A percentile compares a stretch with the other conserved stretches of the same genome.
Evolutionary conservation across 2,329 filamentous ascomycete species (phyloP).

Genomic region (Myriosclerotinia scirpicola): DNA sequence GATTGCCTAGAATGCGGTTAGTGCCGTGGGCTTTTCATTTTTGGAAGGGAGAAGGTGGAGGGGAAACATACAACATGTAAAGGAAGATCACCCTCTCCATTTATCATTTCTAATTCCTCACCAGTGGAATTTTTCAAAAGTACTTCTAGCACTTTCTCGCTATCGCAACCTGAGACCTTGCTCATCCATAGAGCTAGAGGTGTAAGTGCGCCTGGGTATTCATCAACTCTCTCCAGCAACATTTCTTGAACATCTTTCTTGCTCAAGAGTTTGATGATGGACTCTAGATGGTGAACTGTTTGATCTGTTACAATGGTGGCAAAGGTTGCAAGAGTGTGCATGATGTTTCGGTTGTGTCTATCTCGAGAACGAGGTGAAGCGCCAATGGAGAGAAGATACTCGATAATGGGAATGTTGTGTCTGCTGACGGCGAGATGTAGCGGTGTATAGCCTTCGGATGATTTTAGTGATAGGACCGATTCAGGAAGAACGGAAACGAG

Average conservation of each 20-base stretch:
- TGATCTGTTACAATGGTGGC: conserved; percentile 28
- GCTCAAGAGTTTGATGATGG: conserved; percentile 60
- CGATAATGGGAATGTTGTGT: conserved; percentile 54
- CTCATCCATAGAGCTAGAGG: conserved; percentile 62
- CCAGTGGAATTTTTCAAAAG: conserved; percentile 58
- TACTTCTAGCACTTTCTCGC: conserved; percentile 42
- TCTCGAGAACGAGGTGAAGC: conserved; percentile 69
- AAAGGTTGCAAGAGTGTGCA: conserved; percentile 57
- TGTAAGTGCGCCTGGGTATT: conserved; percentile 55
- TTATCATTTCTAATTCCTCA: conserved; percentile 56
- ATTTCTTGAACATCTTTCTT: conserved; percentile 55
- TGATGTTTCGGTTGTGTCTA: conserved; percentile 60
- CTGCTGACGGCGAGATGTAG: conserved; percentile 63
- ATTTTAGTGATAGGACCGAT: conserved; percentile 59
- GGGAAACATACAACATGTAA: conserved; percentile 56
- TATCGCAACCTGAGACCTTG: background rate
- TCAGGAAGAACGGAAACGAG: conserved; percentile 62
- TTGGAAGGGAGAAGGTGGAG: conserved; percentile 32
- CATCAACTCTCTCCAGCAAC: conserved; percentile 57
- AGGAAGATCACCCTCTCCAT: conserved; percentile 64
- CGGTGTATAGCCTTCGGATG: conserved; percentile 60
- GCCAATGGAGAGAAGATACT: conserved; percentile 64
- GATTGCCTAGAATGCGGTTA: conserved; percentile 42
- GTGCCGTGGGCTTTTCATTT: conserved; percentile 35
- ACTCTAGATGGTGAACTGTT: conserved; percentile 41